Conservation (phyloP, 2,329 filamentous ascomycete genomes). For the Neofusicoccum sp. region DNA sequence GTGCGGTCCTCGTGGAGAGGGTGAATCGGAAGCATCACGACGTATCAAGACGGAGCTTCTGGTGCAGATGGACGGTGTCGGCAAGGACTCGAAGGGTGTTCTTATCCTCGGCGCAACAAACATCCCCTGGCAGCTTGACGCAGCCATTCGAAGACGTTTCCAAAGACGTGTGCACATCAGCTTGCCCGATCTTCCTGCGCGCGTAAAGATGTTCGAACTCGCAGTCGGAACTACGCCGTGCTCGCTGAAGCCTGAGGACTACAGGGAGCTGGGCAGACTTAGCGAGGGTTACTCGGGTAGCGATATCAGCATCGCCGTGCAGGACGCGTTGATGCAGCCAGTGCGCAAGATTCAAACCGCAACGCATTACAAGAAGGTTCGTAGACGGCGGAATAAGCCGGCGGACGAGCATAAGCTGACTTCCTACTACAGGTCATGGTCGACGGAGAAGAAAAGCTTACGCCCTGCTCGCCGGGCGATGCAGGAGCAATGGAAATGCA, state of each 20-base stretch:
- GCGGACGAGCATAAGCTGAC: background rate
- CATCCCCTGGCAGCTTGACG: conserved; percentile 97
- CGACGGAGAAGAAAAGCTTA: conserved; percentile 69
- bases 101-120: conserved; percentile 96
- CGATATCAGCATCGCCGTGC: conserved; percentile 94
- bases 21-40: conserved; percentile 94
- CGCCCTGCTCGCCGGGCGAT: conserved; percentile 93
- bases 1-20: conserved; percentile 88
- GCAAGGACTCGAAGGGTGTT: conserved; percentile 91
- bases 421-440: conserved; percentile 62
- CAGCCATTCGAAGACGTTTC: conserved; percentile 93
- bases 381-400: conserved; percentile 23
- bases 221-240: conserved; percentile 93
- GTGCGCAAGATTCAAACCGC: conserved; percentile 96
- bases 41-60: conserved; percentile 98
- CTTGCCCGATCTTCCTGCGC: conserved; percentile 81
- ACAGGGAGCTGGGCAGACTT: conserved; percentile 73
- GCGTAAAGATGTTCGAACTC: conserved; percentile 94
- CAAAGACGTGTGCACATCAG: conserved; percentile 95
- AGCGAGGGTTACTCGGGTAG: conserved; percentile 95
- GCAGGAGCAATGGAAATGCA: conserved; percentile 86
- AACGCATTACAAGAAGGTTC: conserved; percentile 94
- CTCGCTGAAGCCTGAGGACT: conserved; percentile 76
- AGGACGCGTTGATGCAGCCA: conserved; percentile 96
- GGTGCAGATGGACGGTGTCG: conserved; percentile 99